Evolutionary conservation across 306 rosid genomes (phyloP), one percentile per base, ranked within the genome.

Genomic region (Citrullus mucosospermus): DNA sequence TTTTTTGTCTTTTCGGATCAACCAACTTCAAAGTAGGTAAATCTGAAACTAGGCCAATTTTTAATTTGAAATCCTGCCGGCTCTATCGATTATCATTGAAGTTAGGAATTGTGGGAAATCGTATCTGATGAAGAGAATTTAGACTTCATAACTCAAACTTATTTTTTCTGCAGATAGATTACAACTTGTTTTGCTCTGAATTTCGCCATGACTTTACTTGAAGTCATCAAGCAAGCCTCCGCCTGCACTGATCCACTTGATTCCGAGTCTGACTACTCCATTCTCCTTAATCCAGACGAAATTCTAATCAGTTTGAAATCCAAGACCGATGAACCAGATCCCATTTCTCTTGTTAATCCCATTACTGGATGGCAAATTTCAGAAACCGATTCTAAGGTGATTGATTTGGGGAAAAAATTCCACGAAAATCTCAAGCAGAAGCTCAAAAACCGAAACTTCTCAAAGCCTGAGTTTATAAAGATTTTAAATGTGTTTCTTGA

Each of bases 321-420:
- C 7, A 82, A 87, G 82, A 59, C 48, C 39, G 89, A 83, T 5
- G 84, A 78, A 57, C 81, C 83, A 20, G 69, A 80, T 80, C 80
- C 89, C 4, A 65, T 82, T 16, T 84, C 79, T 30, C 82, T 82
- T 6, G 70, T 86, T 32, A 81, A 81, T 58, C 92, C 92, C 9
- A 46, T 95, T 14, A 61, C 0, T 43, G 91, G 93, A 28, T 95
- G 97, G 98, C 0, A 87, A 58, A 85, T 95, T 34, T 85, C 93
- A 0, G 67, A 83, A 82, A 81, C 80, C 0, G 93, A 91, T 73
- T 60, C 83, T 20, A 84, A 85, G 84, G 68, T 89, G 58, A 83
- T 85, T 79, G 91, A 85, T 15, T 68, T 87, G 80, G 80, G 84
- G 72, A 95, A 86, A 75, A 77, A 75, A 9, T 91, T 92, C 83